phyloP scores from a whole-genome alignment of 2,329 filamentous ascomycete genomes.

The Diplodia corticola region DNA sequence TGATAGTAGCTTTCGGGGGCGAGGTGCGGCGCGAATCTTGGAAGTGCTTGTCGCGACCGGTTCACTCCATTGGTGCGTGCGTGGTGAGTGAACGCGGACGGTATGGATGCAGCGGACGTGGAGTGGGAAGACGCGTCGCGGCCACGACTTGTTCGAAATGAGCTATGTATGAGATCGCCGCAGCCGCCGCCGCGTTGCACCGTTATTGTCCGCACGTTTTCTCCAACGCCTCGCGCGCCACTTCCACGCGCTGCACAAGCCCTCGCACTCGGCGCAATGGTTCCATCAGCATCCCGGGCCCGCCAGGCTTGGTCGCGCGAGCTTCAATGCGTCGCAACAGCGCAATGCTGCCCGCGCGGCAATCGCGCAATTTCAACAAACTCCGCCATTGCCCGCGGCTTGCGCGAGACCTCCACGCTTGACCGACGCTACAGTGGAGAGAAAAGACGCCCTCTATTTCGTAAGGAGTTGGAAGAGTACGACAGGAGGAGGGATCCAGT shows the following conservation, averaged over 20 bases:
- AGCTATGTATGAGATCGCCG: neutral
- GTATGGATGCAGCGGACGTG: neutral
- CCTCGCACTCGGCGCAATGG: neutral
- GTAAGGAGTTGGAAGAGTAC: neutral
- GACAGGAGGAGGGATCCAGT: neutral
- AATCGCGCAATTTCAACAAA: slow-evolving; percentile 57
- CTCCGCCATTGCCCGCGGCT: slow-evolving; percentile 68
- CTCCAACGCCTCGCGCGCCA: neutral
- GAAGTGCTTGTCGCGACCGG: neutral
- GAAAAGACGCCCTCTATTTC: neutral
- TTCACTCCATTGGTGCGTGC: neutral
- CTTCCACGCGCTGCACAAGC: neutral
- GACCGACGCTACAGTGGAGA: neutral
- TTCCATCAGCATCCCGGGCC: neutral
- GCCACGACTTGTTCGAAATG: neutral
- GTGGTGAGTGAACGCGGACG: neutral
- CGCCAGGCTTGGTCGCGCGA: neutral
- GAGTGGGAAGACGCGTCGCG: slow-evolving; percentile 9
- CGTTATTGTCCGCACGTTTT: no score
- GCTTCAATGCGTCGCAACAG: neutral
- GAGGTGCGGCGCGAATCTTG: neutral
- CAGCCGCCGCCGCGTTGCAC: no score
- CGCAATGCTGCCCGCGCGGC: neutral
- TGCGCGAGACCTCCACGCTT: slow-evolving; percentile 47
- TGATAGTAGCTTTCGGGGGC: no score